These are phyloP conservation scores for Trichoderma orchidacearum DNA, from an alignment of 495 filamentous ascomycete genomes.

Conservation along the genomic window DNA sequence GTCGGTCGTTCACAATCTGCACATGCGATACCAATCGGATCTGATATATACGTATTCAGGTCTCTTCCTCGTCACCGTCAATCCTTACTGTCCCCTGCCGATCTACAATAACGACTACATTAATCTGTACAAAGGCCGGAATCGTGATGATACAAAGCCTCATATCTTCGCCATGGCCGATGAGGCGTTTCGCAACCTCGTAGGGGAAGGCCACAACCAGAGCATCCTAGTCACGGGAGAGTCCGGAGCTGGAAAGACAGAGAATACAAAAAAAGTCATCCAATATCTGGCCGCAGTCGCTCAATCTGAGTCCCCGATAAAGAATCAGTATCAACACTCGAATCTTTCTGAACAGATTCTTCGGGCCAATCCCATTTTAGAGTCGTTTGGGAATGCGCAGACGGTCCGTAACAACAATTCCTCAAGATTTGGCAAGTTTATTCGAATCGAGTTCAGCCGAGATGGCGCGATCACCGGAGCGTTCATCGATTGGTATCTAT, in stretches of 20 bases:
- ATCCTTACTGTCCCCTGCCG: conserved; percentile 86
- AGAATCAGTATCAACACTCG: conserved; percentile 56
- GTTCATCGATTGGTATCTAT: conserved; percentile 95
- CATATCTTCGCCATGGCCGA: conserved; percentile 99
- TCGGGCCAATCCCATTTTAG: conserved; percentile 91
- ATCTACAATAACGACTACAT: conserved; percentile 97
- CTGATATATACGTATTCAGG: conserved; percentile 99
- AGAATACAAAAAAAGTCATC: conserved; percentile 99
- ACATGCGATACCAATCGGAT: conserved; percentile 86
- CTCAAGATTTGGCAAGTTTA: conserved; percentile 97
- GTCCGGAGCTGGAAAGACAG: conserved; percentile 96
- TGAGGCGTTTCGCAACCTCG: conserved; percentile 86
- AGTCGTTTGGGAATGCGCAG: conserved; percentile 97
- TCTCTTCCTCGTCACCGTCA: conserved; percentile 91
- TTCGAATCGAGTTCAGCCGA: conserved; percentile 87
- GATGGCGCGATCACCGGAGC: conserved; percentile 88
- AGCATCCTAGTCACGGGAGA: conserved; percentile 97
- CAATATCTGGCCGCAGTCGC: conserved; percentile 96
- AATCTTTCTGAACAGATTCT: conserved; percentile 96
- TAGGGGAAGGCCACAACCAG: conserved; percentile 91
- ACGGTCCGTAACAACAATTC: conserved; percentile 98
- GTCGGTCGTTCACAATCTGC: conserved; percentile 93
- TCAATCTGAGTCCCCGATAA: conserved; percentile 57
- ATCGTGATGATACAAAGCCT: conserved; percentile 83
- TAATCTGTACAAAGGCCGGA: conserved; percentile 88